Conservation (phyloP, 225 moss, liverwort and hornwort genomes). For the Takakia lepidozioides region DNA sequence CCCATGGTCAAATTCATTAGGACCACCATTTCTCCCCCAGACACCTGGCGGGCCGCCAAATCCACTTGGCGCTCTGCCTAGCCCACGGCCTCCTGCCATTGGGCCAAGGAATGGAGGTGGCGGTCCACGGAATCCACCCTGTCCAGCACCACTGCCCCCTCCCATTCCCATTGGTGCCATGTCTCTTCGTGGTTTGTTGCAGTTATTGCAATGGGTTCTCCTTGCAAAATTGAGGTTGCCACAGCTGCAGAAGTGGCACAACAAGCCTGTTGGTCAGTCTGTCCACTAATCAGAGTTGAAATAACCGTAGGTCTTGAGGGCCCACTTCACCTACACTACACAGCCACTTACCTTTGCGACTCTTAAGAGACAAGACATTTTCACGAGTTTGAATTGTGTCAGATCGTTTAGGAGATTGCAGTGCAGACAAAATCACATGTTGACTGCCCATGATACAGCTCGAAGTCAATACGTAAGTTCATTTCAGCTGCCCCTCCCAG, state of each 20-base stretch:
- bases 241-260: slow-evolving; percentile 47
- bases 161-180: slow-evolving; percentile 73
- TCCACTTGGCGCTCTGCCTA: slow-evolving; percentile 71
- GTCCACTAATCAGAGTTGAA: too few species aligned
- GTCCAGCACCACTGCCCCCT: slow-evolving; percentile 51
- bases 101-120: slow-evolving; percentile 87
- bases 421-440: too few species aligned
- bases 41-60: slow-evolving; percentile 75
- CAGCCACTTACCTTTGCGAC: too few species aligned
- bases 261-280: too few species aligned
- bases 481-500: too few species aligned
- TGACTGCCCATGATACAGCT: too few species aligned
- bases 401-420: too few species aligned
- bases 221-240: slow-evolving; percentile 97
- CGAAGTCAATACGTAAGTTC: too few species aligned
- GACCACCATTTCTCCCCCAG: slow-evolving; percentile 67
- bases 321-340: too few species aligned
- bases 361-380: too few species aligned
- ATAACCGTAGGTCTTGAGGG: too few species aligned
- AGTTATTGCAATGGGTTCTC: slow-evolving; percentile 96
- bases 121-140: slow-evolving; percentile 71
- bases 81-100: slow-evolving; percentile 54
- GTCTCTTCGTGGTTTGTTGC: slow-evolving; percentile 93
- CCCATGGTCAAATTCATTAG: slow-evolving; percentile 77
- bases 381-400: too few species aligned